Percentiles rank a stretch among this genome's conserved stretches.
Evolutionary conservation across 2,329 filamentous ascomycete species (phyloP).

Genomic region (Zopfia rhizophila): DNA sequence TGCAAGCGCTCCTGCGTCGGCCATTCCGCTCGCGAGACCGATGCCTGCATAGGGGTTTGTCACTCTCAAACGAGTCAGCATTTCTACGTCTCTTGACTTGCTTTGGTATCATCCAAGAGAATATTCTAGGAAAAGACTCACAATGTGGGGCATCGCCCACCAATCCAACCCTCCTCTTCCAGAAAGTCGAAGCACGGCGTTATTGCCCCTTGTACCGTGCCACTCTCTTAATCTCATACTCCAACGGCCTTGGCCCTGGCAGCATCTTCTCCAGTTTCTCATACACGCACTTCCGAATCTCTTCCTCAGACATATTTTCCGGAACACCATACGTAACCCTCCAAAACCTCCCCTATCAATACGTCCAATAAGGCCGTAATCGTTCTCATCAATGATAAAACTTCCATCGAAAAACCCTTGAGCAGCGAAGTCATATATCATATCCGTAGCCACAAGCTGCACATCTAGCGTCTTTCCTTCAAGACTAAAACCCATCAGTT

Average conservation of each 20-base stretch:
- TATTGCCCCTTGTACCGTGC: constrained; percentile 57
- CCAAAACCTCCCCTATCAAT: constrained; percentile 53
- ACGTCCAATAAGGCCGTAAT: constrained; percentile 51
- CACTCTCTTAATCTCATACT: constrained; percentile 47
- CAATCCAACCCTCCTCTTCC: constrained; percentile 45
- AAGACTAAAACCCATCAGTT: constrained; percentile 30
- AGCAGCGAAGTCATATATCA: constrained; percentile 48
- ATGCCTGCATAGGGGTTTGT: constrained; percentile 52
- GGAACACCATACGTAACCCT: constrained; percentile 54
- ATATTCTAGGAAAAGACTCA: constrained; percentile 22
- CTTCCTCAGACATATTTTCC: constrained; percentile 35
- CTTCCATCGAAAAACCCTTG: constrained; percentile 54
- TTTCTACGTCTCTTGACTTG: no score
- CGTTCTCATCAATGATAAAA: constrained; percentile 50
- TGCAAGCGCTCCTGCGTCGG: constrained; percentile 44
- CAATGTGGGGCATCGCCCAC: constrained; percentile 54
- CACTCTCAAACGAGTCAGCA: no score
- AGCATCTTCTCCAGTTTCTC: constrained; percentile 45
- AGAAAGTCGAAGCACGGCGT: constrained; percentile 44
- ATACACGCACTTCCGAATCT: constrained; percentile 39
- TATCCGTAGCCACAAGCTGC: constrained; percentile 53
- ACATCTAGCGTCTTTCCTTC: constrained; percentile 47
- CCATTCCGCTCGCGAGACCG: constrained; percentile 47
- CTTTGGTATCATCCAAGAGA: no score
- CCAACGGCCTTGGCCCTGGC: no score